Evolutionary conservation across 495 filamentous ascomycete species (phyloP).

Genomic region (Immersiella caudata): DNA sequence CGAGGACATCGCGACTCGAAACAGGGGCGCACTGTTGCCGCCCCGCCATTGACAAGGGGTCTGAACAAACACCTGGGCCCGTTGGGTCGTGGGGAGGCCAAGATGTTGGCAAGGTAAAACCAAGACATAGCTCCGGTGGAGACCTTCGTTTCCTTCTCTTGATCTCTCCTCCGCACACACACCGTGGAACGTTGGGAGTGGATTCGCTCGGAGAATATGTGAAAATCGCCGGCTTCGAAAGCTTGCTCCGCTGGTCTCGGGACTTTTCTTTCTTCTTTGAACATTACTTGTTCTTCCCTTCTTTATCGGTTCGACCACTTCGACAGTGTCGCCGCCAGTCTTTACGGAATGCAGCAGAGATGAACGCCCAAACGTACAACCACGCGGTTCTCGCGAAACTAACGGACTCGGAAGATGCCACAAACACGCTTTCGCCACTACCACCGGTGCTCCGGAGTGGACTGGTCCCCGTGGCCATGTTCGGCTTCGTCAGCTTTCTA

Average conservation of each 20-base stretch:
- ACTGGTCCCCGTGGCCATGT: constrained; percentile 57
- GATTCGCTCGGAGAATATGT: constrained; percentile 30
- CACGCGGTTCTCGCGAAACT: constrained; percentile 17
- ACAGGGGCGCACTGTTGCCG: constrained; percentile 4
- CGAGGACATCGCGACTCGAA: constrained; percentile 3
- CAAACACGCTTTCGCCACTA: constrained; percentile 48
- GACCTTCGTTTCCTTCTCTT: constrained; percentile 14
- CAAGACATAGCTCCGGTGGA: constrained; percentile 24
- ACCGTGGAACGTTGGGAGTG: background rate
- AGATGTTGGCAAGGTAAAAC: constrained; percentile 22
- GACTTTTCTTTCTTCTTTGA: constrained; percentile 20
- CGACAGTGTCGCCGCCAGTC: constrained; percentile 13
- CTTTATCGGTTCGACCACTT: constrained; percentile 8
- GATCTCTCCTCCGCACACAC: background rate
- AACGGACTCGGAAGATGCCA: constrained; percentile 31
- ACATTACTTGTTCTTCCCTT: constrained; percentile 10
- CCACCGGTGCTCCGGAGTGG: constrained; percentile 53
- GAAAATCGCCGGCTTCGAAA: constrained; percentile 23
- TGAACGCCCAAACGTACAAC: constrained; percentile 1
- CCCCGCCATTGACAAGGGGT: background rate
- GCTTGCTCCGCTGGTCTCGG: constrained; percentile 11
- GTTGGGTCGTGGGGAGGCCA: background rate
- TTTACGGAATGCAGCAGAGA: constrained; percentile 24
- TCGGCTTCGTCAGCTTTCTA: constrained; percentile 63
- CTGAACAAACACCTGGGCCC: background rate